A percentile compares a stretch with the other conserved stretches of the same genome.
phyloP scores from a whole-genome alignment of 768 basidiomycete species.

The Mycena kentingensis region DNA sequence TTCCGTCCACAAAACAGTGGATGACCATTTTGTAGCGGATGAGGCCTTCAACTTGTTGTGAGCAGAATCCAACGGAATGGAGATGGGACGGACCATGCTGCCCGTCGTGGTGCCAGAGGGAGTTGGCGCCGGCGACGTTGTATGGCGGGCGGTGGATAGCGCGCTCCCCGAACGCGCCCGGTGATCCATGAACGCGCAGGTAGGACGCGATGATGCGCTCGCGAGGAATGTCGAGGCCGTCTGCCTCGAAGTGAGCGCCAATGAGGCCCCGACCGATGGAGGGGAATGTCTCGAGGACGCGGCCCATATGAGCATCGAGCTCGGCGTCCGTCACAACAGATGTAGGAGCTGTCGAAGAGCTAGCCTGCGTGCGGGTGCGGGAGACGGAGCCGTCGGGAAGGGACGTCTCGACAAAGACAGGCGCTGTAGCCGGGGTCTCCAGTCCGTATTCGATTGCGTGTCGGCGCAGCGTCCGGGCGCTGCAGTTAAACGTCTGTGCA shows the following conservation, averaged over 20 bases:
- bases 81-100: constrained; percentile 36
- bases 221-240: constrained; percentile 23
- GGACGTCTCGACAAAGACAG: too few species aligned
- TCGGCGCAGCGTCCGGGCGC: too few species aligned
- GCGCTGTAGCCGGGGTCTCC: too few species aligned
- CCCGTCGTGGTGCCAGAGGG: constrained; percentile 41
- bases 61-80: background rate
- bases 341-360: too few species aligned
- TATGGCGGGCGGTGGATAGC: constrained; percentile 31
- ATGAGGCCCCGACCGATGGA: constrained; percentile 27
- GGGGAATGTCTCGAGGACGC: constrained; percentile 29
- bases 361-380: too few species aligned
- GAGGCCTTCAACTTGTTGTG: constrained; percentile 17
- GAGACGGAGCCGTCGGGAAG: too few species aligned
- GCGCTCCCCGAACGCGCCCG: constrained; percentile 26
- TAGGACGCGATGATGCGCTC: constrained; percentile 17
- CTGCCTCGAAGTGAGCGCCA: constrained; percentile 16
- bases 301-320: too few species aligned
- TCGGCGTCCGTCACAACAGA: too few species aligned
- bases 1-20: constrained; percentile 46
- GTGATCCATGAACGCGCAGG: constrained; percentile 23
- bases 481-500: too few species aligned
- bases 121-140: constrained; percentile 34
- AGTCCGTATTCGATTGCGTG: too few species aligned
- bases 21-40: constrained; percentile 31